Evolutionary conservation across 2,329 filamentous ascomycete genomes (phyloP), one percentile per base, ranked within the genome.

Genomic region (Fusarium sp.): DNA sequence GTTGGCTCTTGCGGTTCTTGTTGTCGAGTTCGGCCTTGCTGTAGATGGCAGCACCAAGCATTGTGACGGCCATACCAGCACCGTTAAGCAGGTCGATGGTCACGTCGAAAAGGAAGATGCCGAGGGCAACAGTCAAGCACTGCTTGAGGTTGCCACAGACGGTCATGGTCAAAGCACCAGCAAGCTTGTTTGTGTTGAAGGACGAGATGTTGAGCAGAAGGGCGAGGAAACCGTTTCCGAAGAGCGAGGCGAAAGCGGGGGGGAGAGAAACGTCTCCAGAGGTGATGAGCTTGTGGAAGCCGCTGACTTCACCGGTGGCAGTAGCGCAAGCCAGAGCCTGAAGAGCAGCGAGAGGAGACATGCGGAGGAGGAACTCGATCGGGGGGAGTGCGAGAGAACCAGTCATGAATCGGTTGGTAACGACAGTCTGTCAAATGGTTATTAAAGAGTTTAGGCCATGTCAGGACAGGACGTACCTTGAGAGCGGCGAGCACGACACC

Each of bases 371-470:
- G 23, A 90, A 84, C 76, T 91, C 89, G 68, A 90, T 83, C 5
- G 88, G 85, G 2, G 87, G 86, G 7, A 91, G 84, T 25, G 85
- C 84, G 33, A 91, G 83, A 7, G 85, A 84, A 37, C 88, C 89
- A 14, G 89, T 91, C 87, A 91, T 90, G 75, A 91, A 85, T 75
- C 87, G 86, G 80, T 91, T 91, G 39, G 89, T 90, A 35, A 88
- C 87, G 38, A 91, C 87, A 4, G 89, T 91, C 84, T 86, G 60
- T 14, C 25, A 19, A 18, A 23, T 9, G 48, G 63, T 81, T 57
- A 79, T 75, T 42, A 29, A 52, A 23, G 14, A 18, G 33, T 31
- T 16, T 5, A 25, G 11, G 16, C 11, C 5, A 29, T n/a, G n/a
- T 9, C 12, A 37, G 33, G 25, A 42, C 48, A 31, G 38, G 49